phyloP scores from a whole-genome alignment of 257 asterid species.

The Striga asiatica region DNA sequence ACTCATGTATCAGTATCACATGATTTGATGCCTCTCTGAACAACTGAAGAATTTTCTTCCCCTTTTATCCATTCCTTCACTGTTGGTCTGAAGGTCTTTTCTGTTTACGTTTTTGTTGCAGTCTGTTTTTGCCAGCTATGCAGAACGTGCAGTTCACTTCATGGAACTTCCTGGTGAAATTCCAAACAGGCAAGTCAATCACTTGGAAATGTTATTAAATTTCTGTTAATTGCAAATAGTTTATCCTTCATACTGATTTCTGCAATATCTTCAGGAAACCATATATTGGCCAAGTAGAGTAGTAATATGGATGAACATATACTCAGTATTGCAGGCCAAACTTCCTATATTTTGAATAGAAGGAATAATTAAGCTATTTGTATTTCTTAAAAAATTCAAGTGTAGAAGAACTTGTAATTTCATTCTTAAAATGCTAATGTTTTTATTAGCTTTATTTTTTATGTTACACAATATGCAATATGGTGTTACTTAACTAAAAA shows the following conservation, averaged over 20 bases:
- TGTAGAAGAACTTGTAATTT: no score
- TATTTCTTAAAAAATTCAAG: no score
- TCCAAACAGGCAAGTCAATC: conserved; percentile 64
- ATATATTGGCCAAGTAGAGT: no score
- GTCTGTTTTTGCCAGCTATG: conserved; percentile 88
- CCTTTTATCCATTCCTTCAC: neutral
- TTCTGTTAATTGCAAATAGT: neutral
- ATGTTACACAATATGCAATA: no score
- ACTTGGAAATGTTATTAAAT: neutral
- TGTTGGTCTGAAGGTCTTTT: neutral
- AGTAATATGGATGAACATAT: no score
- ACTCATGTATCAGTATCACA: neutral
- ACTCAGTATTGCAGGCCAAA: no score
- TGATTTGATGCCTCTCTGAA: neutral
- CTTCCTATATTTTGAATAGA: no score
- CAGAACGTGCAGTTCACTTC: conserved; percentile 89
- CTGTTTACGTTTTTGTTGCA: conserved; percentile 23
- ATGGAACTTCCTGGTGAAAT: conserved; percentile 99
- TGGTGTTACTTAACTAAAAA: neutral
- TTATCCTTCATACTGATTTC: neutral
- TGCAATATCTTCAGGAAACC: no score
- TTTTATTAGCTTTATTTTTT: no score
- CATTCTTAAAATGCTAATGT: no score
- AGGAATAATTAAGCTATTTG: neutral
- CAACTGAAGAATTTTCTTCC: neutral